Evolutionary conservation across 495 filamentous ascomycete species (phyloP).

Genomic region (Talaromyces nanjingensis): DNA sequence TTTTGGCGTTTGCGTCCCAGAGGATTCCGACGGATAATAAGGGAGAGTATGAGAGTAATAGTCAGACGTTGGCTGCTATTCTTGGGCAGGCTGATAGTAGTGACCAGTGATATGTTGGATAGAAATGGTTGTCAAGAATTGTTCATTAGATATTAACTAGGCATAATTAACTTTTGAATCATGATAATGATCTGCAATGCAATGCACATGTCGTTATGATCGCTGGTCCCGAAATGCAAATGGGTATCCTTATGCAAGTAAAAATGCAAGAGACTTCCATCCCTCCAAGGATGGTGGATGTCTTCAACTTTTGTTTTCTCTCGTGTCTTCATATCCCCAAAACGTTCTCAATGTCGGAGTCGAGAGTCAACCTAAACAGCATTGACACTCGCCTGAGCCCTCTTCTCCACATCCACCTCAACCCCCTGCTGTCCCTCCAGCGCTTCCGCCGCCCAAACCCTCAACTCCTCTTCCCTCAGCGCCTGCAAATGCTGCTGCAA

Average conservation of each 20-base stretch:
- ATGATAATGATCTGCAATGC: neutral
- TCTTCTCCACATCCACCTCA: neutral
- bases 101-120: neutral
- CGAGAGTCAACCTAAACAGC: neutral
- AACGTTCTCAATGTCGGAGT: too few relatives aligned
- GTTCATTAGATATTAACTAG: neutral
- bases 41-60: conserved; percentile 15
- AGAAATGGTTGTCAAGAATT: neutral
- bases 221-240: neutral
- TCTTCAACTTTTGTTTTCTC: neutral
- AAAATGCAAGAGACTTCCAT: neutral
- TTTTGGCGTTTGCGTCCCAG: conserved; percentile 21
- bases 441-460: neutral
- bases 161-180: neutral
- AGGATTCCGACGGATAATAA: conserved; percentile 17
- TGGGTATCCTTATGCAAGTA: neutral
- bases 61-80: conserved; percentile 17
- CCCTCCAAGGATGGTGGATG: neutral
- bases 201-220: neutral
- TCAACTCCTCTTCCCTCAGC: conserved; percentile 20
- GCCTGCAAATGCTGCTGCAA: conserved; percentile 34
- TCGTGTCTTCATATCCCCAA: neutral
- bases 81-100: neutral
- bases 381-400: neutral
- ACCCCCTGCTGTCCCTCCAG: neutral